Conservation (phyloP, 352 stramenopile species). For the Lagenidium giganteum region DNA sequence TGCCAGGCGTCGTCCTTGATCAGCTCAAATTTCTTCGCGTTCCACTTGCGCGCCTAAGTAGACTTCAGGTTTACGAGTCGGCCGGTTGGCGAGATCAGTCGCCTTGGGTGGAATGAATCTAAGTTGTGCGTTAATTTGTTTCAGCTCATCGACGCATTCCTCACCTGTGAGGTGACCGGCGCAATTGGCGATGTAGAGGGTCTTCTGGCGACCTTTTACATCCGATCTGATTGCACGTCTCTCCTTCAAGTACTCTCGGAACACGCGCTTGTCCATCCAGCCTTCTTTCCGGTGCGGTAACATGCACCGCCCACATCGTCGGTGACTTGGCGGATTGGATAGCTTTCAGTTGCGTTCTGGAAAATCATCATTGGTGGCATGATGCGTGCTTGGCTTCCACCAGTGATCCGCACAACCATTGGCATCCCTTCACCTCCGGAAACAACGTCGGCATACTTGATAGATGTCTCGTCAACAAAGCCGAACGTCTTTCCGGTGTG, state of each 20-base stretch:
- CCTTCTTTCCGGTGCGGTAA: constrained; percentile 21
- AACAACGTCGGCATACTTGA: constrained; percentile 25
- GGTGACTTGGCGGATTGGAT: constrained; percentile 16
- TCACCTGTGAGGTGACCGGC: constrained; percentile 7
- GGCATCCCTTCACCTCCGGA: constrained; percentile 22
- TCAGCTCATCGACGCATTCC: constrained; percentile 3
- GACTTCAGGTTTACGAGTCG: constrained; percentile 27
- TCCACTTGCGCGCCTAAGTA: constrained; percentile 15
- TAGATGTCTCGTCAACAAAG: constrained; percentile 9
- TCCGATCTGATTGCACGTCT: constrained; percentile 4
- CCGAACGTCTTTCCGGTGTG: constrained; percentile 14
- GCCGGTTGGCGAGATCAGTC: constrained; percentile 18
- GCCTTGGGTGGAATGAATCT: constrained; percentile 13
- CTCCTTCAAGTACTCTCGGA: constrained; percentile 19
- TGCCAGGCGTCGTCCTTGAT: constrained; percentile 21
- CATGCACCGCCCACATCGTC: constrained; percentile 12
- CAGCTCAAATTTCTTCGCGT: constrained; percentile 25
- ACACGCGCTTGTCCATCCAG: constrained; percentile 19
- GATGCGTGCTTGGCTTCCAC: constrained; percentile 7
- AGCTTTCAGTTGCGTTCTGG: constrained; percentile 9
- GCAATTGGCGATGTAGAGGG: constrained; percentile 19
- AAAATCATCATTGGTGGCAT: constrained; percentile 29
- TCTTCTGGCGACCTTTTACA: constrained; percentile 6
- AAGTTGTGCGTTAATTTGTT: constrained; percentile 4
- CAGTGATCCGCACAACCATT: constrained; percentile 22